Evolutionary conservation across 805 yeast species (phyloP).

Genomic region (Suhomyces xylopsoci): DNA sequence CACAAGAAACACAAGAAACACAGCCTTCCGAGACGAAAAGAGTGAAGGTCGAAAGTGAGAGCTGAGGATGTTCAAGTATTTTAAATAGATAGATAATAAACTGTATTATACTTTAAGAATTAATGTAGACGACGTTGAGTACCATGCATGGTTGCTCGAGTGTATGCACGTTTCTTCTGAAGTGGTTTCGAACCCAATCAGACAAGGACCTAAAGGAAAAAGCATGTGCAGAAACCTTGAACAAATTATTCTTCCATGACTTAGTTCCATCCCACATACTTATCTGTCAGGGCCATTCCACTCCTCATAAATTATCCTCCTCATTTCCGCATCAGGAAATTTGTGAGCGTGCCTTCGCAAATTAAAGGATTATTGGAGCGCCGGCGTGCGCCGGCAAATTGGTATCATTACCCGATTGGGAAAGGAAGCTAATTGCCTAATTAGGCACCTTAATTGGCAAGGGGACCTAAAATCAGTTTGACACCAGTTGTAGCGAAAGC

Average conservation of each 20-base stretch:
- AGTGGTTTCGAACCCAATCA: not conserved
- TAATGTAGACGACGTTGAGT: not conserved
- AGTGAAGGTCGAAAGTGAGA: constrained; percentile 3
- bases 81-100: not conserved
- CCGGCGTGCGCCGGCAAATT: not conserved
- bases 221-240: not conserved
- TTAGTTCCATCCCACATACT: not conserved
- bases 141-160: no score
- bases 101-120: not conserved
- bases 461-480: not conserved
- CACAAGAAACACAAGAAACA: not conserved
- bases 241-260: not conserved
- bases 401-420: constrained; percentile 4
- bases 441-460: constrained; percentile 7
- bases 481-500: not conserved
- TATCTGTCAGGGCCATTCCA: not conserved
- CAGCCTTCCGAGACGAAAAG: not conserved
- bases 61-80: not conserved
- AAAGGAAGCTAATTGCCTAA: constrained; percentile 2
- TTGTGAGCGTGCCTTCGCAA: not conserved
- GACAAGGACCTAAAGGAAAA: not conserved
- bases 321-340: constrained; percentile 1
- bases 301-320: not conserved
- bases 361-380: not conserved
- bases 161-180: not conserved